These are phyloP conservation scores for Triadica sebifera DNA, from an alignment of 345 rosid species.

Conservation along the genomic window DNA sequence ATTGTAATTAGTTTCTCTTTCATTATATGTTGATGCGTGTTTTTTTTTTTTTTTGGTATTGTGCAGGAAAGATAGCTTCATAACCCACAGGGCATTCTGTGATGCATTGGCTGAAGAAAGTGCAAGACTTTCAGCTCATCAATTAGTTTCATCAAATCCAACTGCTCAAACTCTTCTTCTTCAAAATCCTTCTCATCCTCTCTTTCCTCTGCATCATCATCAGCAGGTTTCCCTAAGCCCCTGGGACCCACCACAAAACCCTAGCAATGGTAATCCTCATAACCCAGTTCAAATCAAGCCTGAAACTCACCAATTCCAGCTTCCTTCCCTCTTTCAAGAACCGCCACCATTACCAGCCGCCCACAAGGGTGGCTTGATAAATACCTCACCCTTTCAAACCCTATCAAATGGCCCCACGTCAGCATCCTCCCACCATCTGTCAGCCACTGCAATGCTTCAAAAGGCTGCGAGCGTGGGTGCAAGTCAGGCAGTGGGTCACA, in stretches of 20 bases:
- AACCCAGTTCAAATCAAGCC: conserved; percentile 38
- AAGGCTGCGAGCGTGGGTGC: conserved; percentile 65
- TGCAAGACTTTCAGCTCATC: conserved; percentile 61
- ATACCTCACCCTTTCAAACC: conserved; percentile 36
- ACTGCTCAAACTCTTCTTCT: conserved; percentile 19
- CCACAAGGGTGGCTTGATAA: conserved; percentile 17
- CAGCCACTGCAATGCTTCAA: conserved; percentile 94
- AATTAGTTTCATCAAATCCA: conserved; percentile 29
- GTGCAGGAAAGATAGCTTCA: conserved; percentile 89
- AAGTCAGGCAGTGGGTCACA: conserved; percentile 33
- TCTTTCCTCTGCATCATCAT: conserved; percentile 34
- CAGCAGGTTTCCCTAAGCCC: conserved; percentile 24
- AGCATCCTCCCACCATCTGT: conserved; percentile 42
- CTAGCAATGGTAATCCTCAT: conserved; percentile 19
- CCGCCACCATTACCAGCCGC: conserved; percentile 11
- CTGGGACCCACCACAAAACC: conserved; percentile 43
- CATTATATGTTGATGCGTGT: too few relatives aligned
- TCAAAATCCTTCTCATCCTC: conserved; percentile 22
- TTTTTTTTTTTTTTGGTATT: too few relatives aligned
- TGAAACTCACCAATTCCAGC: conserved; percentile 35
- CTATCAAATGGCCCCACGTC: conserved; percentile 34
- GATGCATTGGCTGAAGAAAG: conserved; percentile 91
- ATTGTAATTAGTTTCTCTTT: background rate
- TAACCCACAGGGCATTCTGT: conserved; percentile 92
- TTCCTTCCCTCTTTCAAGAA: conserved; percentile 32